Evolutionary conservation across 371 early-diverging fungal species (phyloP).

Genomic region (Parasitella parasitica): DNA sequence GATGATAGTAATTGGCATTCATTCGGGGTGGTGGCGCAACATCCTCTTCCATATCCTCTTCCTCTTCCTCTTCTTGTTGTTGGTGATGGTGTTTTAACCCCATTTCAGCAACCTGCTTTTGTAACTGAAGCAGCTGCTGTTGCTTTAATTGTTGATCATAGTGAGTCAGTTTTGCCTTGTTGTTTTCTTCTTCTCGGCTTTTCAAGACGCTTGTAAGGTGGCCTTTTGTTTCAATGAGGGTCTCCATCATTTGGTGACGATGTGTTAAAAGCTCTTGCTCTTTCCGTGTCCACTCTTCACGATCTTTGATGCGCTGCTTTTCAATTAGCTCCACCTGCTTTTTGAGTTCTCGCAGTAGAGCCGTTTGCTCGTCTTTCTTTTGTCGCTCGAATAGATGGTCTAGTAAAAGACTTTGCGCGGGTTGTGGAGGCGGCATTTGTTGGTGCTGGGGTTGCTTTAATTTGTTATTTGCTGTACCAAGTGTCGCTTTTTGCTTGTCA

Average conservation of each 20-base stretch:
- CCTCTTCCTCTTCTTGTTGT: not conserved
- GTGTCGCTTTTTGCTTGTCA: not conserved
- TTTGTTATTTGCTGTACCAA: not conserved
- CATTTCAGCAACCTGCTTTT: not conserved
- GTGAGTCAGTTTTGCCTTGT: not conserved
- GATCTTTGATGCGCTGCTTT: slow-evolving; percentile 11
- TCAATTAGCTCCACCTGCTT: slow-evolving; percentile 4
- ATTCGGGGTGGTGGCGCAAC: not conserved
- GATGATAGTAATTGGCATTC: not conserved
- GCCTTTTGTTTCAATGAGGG: not conserved
- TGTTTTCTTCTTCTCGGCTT: not conserved
- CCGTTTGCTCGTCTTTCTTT: not conserved
- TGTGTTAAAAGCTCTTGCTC: slow-evolving; percentile 4
- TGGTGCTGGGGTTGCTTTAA: not conserved
- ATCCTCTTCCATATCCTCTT: too few species aligned
- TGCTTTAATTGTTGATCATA: not conserved
- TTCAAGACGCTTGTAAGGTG: not conserved
- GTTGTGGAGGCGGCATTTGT: not conserved
- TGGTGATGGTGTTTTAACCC: not conserved
- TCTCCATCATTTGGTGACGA: slow-evolving; percentile 1
- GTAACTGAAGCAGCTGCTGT: slow-evolving; percentile 1
- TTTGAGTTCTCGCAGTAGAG: slow-evolving; percentile 4
- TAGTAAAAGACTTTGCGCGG: not conserved
- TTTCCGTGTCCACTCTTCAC: slow-evolving; percentile 13
- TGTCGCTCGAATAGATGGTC: not conserved